Percentiles rank a stretch among this genome's conserved stretches.
Conservation (phyloP, 202 grass and related monocot genomes). For the Carex arenaria region DNA sequence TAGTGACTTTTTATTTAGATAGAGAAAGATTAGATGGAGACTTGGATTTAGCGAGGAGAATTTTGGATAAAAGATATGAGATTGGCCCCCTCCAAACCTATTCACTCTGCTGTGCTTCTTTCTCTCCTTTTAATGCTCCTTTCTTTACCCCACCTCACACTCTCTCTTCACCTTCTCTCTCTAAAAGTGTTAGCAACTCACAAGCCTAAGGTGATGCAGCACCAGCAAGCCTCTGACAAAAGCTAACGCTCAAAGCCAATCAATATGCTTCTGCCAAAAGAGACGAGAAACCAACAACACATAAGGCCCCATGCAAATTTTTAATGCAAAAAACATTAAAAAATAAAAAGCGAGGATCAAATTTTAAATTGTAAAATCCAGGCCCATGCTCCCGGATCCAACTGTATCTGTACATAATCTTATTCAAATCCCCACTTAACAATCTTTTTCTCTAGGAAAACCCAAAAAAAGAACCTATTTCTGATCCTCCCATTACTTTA, state of each 20-base stretch:
- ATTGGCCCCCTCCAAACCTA: slow-evolving; percentile 56
- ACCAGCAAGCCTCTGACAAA: slow-evolving; percentile 54
- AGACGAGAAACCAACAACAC: slow-evolving; percentile 34
- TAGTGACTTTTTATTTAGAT: slow-evolving; percentile 16
- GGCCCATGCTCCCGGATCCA: slow-evolving; percentile 45
- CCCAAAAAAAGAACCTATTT: slow-evolving; percentile 35
- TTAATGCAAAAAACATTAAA: slow-evolving; percentile 18
- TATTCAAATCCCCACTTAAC: slow-evolving; percentile 61
- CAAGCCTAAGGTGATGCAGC: slow-evolving; percentile 31
- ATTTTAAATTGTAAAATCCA: slow-evolving; percentile 51
- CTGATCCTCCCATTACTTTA: slow-evolving; percentile 50
- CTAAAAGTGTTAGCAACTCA: slow-evolving; percentile 28
- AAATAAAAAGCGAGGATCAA: slow-evolving; percentile 29
- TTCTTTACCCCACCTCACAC: slow-evolving; percentile 54
- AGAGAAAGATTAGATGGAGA: slow-evolving; percentile 12
- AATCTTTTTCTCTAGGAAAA: slow-evolving; percentile 47
- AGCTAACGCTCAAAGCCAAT: slow-evolving; percentile 50
- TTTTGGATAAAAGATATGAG: slow-evolving; percentile 27
- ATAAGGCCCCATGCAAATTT: slow-evolving; percentile 23
- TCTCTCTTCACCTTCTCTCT: slow-evolving; percentile 9
- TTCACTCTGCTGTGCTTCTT: slow-evolving; percentile 46
- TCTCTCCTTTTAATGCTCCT: slow-evolving; percentile 68
- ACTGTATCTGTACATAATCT: slow-evolving; percentile 75
- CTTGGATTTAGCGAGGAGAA: slow-evolving; percentile 31
- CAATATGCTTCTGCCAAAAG: slow-evolving; percentile 50